Evolutionary conservation across 768 basidiomycete species (phyloP).

Genomic region (Phaeotremella fagi): DNA sequence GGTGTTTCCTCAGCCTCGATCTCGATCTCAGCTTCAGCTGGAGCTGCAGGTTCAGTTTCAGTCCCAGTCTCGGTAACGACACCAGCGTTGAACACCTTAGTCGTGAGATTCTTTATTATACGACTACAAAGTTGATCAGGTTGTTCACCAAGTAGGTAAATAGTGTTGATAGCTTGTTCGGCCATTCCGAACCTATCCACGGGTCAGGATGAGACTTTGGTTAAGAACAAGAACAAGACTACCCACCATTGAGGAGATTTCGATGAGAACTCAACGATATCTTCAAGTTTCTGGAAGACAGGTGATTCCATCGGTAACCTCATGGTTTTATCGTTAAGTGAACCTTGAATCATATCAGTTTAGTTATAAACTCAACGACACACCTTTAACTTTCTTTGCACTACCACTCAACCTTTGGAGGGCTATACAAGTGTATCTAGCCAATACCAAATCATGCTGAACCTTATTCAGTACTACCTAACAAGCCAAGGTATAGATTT

Average conservation of each 20-base stretch:
- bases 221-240: not conserved
- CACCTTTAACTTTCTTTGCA: constrained; percentile 94
- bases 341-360: constrained; percentile 55
- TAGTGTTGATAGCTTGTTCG: constrained; percentile 93
- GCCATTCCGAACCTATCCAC: constrained; percentile 70
- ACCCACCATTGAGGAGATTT: constrained; percentile 76
- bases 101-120: constrained; percentile 76
- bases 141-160: constrained; percentile 89
- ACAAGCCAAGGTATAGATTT: not conserved
- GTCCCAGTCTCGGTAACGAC: not conserved
- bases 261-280: constrained; percentile 72
- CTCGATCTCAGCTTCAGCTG: not conserved
- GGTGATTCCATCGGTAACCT: constrained; percentile 80
- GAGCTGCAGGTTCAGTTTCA: not conserved
- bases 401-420: constrained; percentile 88
- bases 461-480: not conserved
- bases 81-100: constrained; percentile 57
- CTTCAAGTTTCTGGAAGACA: constrained; percentile 76
- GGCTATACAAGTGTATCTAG: constrained; percentile 88
- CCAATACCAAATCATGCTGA: constrained; percentile 80
- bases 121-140: constrained; percentile 77
- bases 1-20: not conserved
- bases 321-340: constrained; percentile 76
- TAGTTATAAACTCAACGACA: constrained; percentile 5
- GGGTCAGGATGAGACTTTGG: not conserved